phyloP scores from a whole-genome alignment of 1,284 basidiomycete genomes.

The Chiua sp. region DNA sequence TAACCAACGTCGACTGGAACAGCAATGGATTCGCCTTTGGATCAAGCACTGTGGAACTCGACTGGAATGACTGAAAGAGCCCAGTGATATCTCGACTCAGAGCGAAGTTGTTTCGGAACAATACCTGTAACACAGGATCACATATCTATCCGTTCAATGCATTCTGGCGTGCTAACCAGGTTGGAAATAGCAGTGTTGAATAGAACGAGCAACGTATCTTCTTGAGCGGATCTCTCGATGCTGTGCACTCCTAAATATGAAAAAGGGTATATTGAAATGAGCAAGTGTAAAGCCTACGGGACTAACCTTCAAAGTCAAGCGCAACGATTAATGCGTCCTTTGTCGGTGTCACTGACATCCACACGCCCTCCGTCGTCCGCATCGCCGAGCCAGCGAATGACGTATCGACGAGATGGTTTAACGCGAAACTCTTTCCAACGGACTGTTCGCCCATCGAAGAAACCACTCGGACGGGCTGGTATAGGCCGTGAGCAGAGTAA shows the following conservation, averaged over 20 bases:
- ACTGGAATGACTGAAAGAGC: constrained; percentile 69
- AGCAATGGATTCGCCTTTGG: constrained; percentile 60
- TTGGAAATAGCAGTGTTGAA: constrained; percentile 73
- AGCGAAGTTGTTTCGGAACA: constrained; percentile 71
- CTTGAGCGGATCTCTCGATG: constrained; percentile 66
- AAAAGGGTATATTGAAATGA: neutral
- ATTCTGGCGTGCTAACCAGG: constrained; percentile 32
- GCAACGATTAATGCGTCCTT: constrained; percentile 58
- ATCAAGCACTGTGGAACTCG: constrained; percentile 61
- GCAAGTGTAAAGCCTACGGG: no score
- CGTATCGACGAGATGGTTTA: constrained; percentile 68
- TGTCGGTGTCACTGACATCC: constrained; percentile 72
- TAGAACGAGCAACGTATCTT: constrained; percentile 64
- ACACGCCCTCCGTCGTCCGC: constrained; percentile 69
- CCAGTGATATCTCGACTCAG: constrained; percentile 61
- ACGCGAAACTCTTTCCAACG: constrained; percentile 64
- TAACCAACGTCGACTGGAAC: constrained; percentile 62
- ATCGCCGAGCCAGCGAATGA: constrained; percentile 72
- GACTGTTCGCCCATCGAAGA: constrained; percentile 75
- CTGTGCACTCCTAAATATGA: constrained; percentile 59
- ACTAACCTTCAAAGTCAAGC: constrained; percentile 64
- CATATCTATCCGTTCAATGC: no score
- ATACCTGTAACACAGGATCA: constrained; percentile 42
- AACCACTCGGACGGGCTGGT: constrained; percentile 68
- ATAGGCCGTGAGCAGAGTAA: neutral